Evolutionary conservation across 1,284 basidiomycete species (phyloP), one percentile per base, ranked within the genome.

Genomic region (Sanghuangporus baumii): DNA sequence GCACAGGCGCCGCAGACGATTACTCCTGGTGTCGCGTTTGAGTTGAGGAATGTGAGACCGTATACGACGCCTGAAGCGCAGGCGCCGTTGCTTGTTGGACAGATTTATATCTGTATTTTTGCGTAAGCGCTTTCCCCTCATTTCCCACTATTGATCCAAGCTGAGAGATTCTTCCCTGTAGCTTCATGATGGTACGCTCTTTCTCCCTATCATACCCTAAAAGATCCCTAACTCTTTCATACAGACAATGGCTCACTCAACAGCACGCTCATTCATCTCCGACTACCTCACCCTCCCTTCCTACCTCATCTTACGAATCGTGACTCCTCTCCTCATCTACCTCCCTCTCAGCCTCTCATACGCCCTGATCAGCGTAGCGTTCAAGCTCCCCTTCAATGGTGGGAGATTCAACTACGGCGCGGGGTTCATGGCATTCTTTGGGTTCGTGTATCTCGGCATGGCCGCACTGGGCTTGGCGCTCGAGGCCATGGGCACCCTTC

Each of bases 81-180:
- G 18, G 83, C 83, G 0, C 78, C 81, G 50, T 79, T 80, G 1
- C 76, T 83, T 16, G 80, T 83, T 52, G 82, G 78, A 11, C 72
- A 78, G 56, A 77, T 84, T 59, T 83, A 82, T 73, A 71, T 82
- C 65, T 72, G 76, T 67, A 82, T 85, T 48, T 70, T 77, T 20
- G 66, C 76, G 65, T 78, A 71, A 64, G 72, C 20, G 3, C 38
- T 26, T 3, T 23, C 1, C 7, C 50, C 16, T n/a, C 1, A 36
- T 2, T 16, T 8, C 18, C 26, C 31, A 0, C 14, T 12, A 51
- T 12, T 51, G 26, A 31, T 31, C 26, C 26, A 31, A 26, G 18
- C 16, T 54, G 18, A 23, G 34, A 37, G 38, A 26, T 12, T 37
- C 2, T 9, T n/a, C 16, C 34, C 16, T 18, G 31, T 18, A 54